Percentiles rank a stretch among this genome's conserved stretches.
Conservation (phyloP, 768 basidiomycete genomes). For the Suillus clintonianus region DNA sequence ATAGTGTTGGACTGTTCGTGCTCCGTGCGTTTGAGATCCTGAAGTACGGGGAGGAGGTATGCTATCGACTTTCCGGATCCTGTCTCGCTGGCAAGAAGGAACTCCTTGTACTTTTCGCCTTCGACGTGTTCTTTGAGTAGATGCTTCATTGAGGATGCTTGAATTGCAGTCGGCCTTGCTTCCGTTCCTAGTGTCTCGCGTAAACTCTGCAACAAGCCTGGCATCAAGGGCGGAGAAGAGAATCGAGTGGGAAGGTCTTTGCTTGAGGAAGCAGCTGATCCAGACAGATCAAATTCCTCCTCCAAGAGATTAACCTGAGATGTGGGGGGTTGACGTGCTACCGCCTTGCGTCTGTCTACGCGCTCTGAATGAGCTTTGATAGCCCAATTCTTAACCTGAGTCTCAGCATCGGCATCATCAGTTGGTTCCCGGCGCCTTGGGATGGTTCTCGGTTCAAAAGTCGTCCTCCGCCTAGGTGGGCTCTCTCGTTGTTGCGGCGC, state of each 20-base stretch:
- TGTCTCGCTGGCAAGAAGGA: slow-evolving; percentile 83
- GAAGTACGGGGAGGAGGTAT: slow-evolving; percentile 82
- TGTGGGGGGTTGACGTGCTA: slow-evolving; percentile 1
- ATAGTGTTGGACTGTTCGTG: slow-evolving; percentile 13
- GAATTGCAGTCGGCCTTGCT: slow-evolving; percentile 75
- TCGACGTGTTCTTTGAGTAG: slow-evolving; percentile 40
- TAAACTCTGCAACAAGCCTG: slow-evolving; percentile 61
- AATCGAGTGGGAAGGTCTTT: slow-evolving; percentile 45
- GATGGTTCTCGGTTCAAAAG: not conserved
- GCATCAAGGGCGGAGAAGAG: slow-evolving; percentile 67
- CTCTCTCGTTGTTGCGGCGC: slow-evolving; percentile 1
- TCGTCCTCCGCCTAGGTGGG: not conserved
- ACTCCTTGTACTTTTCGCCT: slow-evolving; percentile 36
- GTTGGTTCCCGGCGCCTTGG: not conserved
- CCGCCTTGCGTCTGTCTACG: slow-evolving; percentile 6
- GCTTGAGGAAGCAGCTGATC: slow-evolving; percentile 17
- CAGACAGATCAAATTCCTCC: slow-evolving; percentile 39
- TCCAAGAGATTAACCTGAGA: slow-evolving; percentile 27
- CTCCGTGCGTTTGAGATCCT: slow-evolving; percentile 74
- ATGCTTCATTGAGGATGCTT: slow-evolving; percentile 70
- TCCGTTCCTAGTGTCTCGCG: slow-evolving; percentile 56
- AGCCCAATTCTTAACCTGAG: slow-evolving; percentile 11
- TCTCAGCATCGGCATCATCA: not conserved
- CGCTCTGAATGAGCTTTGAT: slow-evolving; percentile 14
- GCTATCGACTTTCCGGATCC: slow-evolving; percentile 93